These are phyloP conservation scores for Cryptosporidium baileyi DNA, from an alignment of 169 alveolate species.

Conservation along the genomic window DNA sequence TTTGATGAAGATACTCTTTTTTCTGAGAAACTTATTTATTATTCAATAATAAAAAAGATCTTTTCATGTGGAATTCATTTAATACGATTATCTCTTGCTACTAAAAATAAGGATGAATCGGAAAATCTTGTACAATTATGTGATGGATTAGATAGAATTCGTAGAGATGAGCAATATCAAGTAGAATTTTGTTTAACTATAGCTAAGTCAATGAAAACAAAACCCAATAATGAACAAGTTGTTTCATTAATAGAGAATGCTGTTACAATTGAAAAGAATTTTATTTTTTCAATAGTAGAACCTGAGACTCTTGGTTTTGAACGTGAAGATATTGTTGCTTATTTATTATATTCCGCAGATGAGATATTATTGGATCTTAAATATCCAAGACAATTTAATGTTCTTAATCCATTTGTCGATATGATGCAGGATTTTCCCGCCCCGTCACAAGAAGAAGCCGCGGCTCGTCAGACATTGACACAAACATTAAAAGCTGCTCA, in stretches of 20 bases:
- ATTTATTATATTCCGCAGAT: constrained; percentile 73
- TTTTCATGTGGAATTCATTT: constrained; percentile 35
- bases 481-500: constrained; percentile 65
- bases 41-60: constrained; percentile 37
- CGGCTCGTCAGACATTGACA: constrained; percentile 61
- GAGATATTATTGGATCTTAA: constrained; percentile 72
- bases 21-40: constrained; percentile 33
- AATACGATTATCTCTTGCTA: neutral
- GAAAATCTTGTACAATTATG: constrained; percentile 57
- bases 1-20: constrained; percentile 13
- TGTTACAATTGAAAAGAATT: constrained; percentile 74
- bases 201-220: constrained; percentile 74
- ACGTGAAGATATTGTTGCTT: constrained; percentile 74
- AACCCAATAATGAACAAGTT: constrained; percentile 74
- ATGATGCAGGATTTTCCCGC: constrained; percentile 42
- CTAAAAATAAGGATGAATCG: neutral
- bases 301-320: constrained; percentile 68
- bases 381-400: constrained; percentile 73
- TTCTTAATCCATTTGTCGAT: constrained; percentile 71
- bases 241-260: constrained; percentile 72
- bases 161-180: constrained; percentile 77
- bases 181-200: constrained; percentile 76
- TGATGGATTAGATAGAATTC: constrained; percentile 74
- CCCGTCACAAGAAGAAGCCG: constrained; percentile 69
- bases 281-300: constrained; percentile 72